These are phyloP conservation scores for Combretum micranthum DNA, from an alignment of 345 rosid genomes.

Conservation along the genomic window DNA sequence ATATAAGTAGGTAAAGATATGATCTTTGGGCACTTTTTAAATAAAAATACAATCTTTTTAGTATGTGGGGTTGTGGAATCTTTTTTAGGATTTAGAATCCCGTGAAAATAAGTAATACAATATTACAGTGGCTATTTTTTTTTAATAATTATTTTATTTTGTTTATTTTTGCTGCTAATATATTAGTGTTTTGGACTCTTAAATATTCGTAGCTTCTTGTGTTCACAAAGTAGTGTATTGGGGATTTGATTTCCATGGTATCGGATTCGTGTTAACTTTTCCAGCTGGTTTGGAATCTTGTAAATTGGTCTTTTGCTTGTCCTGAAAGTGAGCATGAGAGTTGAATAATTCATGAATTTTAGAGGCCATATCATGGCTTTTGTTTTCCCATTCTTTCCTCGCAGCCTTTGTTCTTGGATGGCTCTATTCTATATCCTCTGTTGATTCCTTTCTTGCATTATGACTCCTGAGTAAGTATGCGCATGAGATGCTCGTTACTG, in stretches of 20 bases:
- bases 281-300: neutral
- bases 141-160: too few species aligned
- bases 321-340: constrained; percentile 27
- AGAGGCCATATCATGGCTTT: constrained; percentile 12
- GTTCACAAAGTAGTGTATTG: neutral
- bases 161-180: too few species aligned
- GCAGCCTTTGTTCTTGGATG: constrained; percentile 16
- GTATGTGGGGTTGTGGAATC: too few species aligned
- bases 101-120: too few species aligned
- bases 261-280: neutral
- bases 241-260: too few species aligned
- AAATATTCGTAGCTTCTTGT: constrained; percentile 3
- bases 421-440: constrained; percentile 4
- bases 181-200: too few species aligned
- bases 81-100: too few species aligned
- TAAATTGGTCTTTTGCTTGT: constrained; percentile 31
- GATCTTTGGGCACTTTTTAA: too few species aligned
- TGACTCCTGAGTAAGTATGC: constrained; percentile 13
- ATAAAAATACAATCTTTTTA: too few species aligned
- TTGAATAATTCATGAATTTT: constrained; percentile 5
- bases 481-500: constrained; percentile 20
- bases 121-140: too few species aligned
- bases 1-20: too few species aligned
- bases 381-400: constrained; percentile 36
- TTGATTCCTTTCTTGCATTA: neutral